Conservation (phyloP, 768 basidiomycete genomes). For the Cyclocybe cylindracea region DNA sequence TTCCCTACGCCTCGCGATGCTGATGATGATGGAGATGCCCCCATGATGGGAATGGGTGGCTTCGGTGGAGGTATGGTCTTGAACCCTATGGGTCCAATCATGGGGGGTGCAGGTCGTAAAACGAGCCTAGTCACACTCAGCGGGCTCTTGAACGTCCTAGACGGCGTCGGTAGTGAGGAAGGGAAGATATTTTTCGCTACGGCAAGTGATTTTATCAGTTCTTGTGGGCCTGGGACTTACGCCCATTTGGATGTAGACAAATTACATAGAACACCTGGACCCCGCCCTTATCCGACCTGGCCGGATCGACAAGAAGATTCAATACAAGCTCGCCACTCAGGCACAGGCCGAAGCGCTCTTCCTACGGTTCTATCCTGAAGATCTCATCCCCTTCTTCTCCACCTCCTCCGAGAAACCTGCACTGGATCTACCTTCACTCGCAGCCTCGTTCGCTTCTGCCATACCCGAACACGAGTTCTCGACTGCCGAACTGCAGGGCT, state of each 20-base stretch:
- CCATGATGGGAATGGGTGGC: background rate
- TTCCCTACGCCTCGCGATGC: slow-evolving; percentile 48
- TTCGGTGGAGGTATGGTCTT: slow-evolving; percentile 11
- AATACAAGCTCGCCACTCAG: slow-evolving; percentile 49
- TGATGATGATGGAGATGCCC: slow-evolving; percentile 5
- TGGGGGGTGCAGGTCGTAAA: slow-evolving; percentile 11
- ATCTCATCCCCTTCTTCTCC: slow-evolving; percentile 19
- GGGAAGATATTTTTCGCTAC: slow-evolving; percentile 65
- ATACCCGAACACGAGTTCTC: slow-evolving; percentile 54
- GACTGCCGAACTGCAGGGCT: slow-evolving; percentile 64
- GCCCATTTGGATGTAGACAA: slow-evolving; percentile 36
- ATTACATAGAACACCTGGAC: slow-evolving; percentile 57
- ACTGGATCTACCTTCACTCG: slow-evolving; percentile 28
- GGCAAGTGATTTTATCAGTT: slow-evolving; percentile 26
- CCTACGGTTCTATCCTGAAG: slow-evolving; percentile 47
- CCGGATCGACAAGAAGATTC: slow-evolving; percentile 54
- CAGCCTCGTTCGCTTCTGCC: slow-evolving; percentile 37
- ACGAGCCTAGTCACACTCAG: slow-evolving; percentile 48
- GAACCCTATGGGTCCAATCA: background rate
- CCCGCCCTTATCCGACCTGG: slow-evolving; percentile 58
- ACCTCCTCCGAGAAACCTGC: slow-evolving; percentile 13
- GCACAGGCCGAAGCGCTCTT: slow-evolving; percentile 51
- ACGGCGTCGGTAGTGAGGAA: slow-evolving; percentile 62
- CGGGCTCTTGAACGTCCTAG: slow-evolving; percentile 58
- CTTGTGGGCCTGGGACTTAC: background rate